Base-by-base conservation (phyloP, 495 filamentous ascomycete species). In the Podospora sp. region DNA sequence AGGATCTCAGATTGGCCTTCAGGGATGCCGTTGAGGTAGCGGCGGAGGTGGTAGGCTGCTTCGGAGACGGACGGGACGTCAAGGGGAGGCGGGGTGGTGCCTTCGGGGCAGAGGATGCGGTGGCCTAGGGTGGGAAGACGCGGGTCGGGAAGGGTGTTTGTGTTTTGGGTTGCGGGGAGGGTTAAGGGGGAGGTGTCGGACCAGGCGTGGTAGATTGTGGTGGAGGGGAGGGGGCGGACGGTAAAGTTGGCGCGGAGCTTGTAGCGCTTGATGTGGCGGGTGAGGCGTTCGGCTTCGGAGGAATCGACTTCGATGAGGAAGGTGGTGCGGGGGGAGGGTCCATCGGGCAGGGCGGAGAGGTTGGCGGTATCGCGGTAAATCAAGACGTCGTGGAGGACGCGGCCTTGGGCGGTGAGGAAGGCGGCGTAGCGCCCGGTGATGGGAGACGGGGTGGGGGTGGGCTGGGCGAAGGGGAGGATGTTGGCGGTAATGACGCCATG, bases 241-340 rank as follows among this genome's bases (percentile, higher is more conserved):
- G 80, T 80, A 62, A 97, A 80, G 77, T 96, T 96, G 40, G 89
- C 86, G 35, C 94, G 85, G 60, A 97, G 81, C 72, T 93, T 96
- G 76, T 94, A 93, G 55, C 91, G 87, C 75, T 88, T 90, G 65
- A 98, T 76, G 76, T 95, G 92, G 49, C 84, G 83, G 63, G 87
- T 58, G 68, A 99, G 79, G 8, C 60, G 76, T 8, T 85, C 78
- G 0, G 86, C 86, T 68, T 92, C 86, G 22, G 72, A 76, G 35
- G 84, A 87, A 76, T 96, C 93, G 25, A 92, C 89, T 69, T 99
- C 95, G 69, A 98, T 84, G 50, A 96, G 73, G 84, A 90, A 97
- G 22, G 72, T 72, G 16, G 79, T 71, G 20, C 79, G 81, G 11
- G 79, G 81, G n/a, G 87, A 84, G 6, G 79, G 76, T 8, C 29